Evolutionary conservation across 441 rosid genomes (phyloP), one percentile per base, ranked within the genome.

Genomic region (Viola pubescens): DNA sequence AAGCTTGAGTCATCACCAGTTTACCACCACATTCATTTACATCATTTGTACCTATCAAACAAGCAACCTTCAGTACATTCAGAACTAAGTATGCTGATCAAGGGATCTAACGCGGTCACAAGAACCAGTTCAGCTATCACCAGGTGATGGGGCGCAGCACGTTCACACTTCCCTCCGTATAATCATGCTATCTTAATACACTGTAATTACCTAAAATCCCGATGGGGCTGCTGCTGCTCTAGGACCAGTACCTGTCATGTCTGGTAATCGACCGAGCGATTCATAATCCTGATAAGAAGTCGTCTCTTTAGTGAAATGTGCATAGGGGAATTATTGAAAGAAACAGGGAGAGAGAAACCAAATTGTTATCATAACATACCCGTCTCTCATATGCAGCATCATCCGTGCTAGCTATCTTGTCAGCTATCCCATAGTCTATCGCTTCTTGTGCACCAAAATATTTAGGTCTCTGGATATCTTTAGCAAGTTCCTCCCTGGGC

Each of bases 351-450:
- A 16, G 48, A 16, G 51, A 41, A 60, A 39, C 61, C 47, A 42
- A 45, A 55, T 0, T 44, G 16, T 14, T 40, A 61, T 48, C 40
- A 58, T 49, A 56, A 49, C 9, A 37, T 81, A 90, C 94, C 84
- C 84, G 68, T 72, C 78, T 82, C 74, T 85, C 84, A 11, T 70
- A 87, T 5, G 87, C 81, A 38, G 60, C 53, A 58, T 84, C 86
- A 54, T 69, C 74, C 1, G 86, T 75, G 79, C 75, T 75, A n/a
- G 84, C 71, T 58, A 85, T 73, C 77, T 84, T 87, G 78, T 91
- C 98, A 40, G 83, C 98, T 48, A 91, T 61, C 48, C 98, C 96
- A 65, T 87, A 89, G 49, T 82, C 94, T 37, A 89, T 77, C 19
- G 94, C 95, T 73, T 78, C 83, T 65, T 87, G 79, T 37, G 88